A percentile compares a stretch with the other conserved stretches of the same genome.
phyloP scores from a whole-genome alignment of 225 moss, liverwort and hornwort species.

The Anthoceros angustus region DNA sequence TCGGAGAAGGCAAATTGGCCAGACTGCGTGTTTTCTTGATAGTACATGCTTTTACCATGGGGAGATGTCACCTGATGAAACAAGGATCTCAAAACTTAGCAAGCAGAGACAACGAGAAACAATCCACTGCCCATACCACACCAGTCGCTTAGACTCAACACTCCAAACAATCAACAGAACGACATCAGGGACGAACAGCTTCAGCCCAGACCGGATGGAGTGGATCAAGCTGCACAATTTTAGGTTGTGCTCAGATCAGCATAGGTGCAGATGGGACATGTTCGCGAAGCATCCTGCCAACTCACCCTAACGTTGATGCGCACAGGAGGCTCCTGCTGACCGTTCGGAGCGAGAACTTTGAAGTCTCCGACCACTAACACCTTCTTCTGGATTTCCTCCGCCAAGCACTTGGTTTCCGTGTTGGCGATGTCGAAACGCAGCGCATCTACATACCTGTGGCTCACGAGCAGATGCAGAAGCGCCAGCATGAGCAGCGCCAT shows the following conservation, averaged over 20 bases:
- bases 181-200: background rate
- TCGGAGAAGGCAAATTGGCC: slow-evolving; percentile 90
- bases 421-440: slow-evolving; percentile 63
- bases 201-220: too few species aligned
- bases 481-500: slow-evolving; percentile 7
- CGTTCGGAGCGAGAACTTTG: slow-evolving; percentile 44
- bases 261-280: background rate
- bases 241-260: background rate
- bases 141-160: background rate
- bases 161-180: background rate
- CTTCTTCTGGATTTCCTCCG: slow-evolving; percentile 65
- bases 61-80: slow-evolving; percentile 57
- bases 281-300: background rate
- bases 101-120: slow-evolving; percentile 5
- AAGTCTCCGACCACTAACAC: slow-evolving; percentile 75
- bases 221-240: background rate
- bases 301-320: slow-evolving; percentile 58
- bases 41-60: slow-evolving; percentile 56
- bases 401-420: slow-evolving; percentile 59
- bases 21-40: slow-evolving; percentile 33
- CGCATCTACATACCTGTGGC: slow-evolving; percentile 18
- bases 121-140: background rate
- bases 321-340: slow-evolving; percentile 23
- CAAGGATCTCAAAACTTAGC: background rate
- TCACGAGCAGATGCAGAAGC: slow-evolving; percentile 5